Conservation (phyloP, 768 basidiomycete genomes). For the Pleurotus platypus region DNA sequence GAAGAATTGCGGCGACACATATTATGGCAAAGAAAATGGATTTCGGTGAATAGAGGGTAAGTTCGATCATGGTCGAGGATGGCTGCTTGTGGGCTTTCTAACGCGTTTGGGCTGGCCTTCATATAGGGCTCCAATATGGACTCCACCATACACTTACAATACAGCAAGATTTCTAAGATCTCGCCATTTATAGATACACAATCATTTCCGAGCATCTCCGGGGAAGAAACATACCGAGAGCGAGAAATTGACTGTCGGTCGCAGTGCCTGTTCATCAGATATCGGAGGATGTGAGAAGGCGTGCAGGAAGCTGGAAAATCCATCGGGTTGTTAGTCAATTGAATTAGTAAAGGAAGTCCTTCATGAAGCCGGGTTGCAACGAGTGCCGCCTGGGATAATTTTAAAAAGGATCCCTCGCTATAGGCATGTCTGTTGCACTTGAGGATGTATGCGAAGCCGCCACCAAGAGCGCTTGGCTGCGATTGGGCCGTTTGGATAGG, state of each 20-base stretch:
- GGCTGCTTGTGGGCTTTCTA: neutral
- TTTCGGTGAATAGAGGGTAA: neutral
- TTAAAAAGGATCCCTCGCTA: too few species aligned
- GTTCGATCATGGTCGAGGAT: neutral
- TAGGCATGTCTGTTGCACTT: too few species aligned
- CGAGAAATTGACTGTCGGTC: neutral
- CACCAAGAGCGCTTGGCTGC: neutral
- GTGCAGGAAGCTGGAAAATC: neutral
- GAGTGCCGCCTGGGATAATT: neutral
- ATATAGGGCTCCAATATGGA: neutral
- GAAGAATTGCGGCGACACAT: neutral
- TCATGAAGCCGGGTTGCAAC: neutral
- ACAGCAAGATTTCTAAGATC: neutral
- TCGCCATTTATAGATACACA: neutral
- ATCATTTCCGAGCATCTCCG: conserved; percentile 9
- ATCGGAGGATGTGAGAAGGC: neutral
- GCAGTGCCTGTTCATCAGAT: neutral
- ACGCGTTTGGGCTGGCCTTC: neutral
- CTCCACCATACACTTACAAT: neutral
- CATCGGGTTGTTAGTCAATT: conserved; percentile 1
- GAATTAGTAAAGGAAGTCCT: neutral
- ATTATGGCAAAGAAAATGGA: neutral
- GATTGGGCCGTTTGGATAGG: neutral
- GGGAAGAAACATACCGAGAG: conserved; percentile 7
- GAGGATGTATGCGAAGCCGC: too few species aligned